Evolutionary conservation across 2,329 filamentous ascomycete genomes (phyloP).

Genomic region (Monilinia fructigena): DNA sequence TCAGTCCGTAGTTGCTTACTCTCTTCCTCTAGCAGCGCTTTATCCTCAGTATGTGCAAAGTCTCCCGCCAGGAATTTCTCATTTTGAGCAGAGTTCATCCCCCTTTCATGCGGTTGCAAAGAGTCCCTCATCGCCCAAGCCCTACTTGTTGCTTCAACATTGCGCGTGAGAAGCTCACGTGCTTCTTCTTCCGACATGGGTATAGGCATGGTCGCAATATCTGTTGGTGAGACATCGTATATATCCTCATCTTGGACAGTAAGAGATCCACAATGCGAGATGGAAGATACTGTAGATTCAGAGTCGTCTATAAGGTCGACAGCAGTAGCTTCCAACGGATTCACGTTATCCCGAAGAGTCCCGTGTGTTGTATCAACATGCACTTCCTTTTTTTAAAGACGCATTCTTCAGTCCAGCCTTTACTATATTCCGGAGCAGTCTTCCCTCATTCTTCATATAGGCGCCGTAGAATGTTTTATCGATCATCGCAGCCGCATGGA

Average conservation of each 20-base stretch:
- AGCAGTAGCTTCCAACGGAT: constrained; percentile 14
- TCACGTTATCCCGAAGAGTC: background rate
- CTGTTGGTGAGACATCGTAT: constrained; percentile 28
- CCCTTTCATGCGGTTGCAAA: background rate
- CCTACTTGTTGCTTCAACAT: constrained; percentile 23
- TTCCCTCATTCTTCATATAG: constrained; percentile 48
- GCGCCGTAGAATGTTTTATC: constrained; percentile 47
- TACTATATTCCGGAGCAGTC: constrained; percentile 39
- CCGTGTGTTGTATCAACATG: constrained; percentile 9
- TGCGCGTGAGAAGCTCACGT: constrained; percentile 34
- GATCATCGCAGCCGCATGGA: constrained; percentile 46
- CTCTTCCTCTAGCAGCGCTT: constrained; percentile 43
- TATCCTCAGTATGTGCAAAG: constrained; percentile 44
- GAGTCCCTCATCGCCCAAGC: constrained; percentile 13
- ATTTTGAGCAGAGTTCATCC: constrained; percentile 36
- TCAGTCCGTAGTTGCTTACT: constrained; percentile 41
- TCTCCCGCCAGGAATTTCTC: constrained; percentile 47
- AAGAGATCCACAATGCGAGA: background rate
- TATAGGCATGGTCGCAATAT: constrained; percentile 24
- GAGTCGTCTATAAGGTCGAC: constrained; percentile 23
- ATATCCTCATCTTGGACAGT: constrained; percentile 23
- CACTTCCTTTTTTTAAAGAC: constrained; percentile 18
- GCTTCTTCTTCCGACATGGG: constrained; percentile 38
- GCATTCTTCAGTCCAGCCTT: constrained; percentile 29
- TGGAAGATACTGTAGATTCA: constrained; percentile 24